Percentiles rank a stretch among this genome's conserved stretches.
Evolutionary conservation across 2,329 filamentous ascomycete species (phyloP).

Genomic region (Fragosphaeria purpurea): DNA sequence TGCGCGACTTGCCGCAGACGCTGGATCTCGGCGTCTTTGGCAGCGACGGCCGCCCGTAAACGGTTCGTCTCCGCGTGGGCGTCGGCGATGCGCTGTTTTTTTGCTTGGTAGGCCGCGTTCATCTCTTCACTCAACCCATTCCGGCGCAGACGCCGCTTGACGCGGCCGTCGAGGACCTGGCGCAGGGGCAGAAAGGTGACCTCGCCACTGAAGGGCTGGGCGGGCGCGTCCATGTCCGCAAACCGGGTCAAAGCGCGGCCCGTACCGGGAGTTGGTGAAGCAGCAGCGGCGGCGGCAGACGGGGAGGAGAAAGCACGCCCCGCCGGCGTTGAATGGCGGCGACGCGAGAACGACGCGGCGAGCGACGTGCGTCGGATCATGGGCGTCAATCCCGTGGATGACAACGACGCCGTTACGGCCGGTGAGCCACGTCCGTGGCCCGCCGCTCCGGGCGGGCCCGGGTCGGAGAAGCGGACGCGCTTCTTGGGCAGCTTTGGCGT

Average conservation of each 20-base stretch:
- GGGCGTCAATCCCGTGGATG: constrained; percentile 47
- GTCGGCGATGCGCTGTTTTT: constrained; percentile 28
- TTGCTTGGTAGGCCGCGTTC: constrained; percentile 40
- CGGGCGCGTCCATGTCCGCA: constrained; percentile 10
- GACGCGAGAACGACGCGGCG: constrained; percentile 25
- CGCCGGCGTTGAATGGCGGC: constrained; percentile 36
- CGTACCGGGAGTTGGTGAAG: constrained; percentile 2
- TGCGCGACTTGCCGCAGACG: constrained; percentile 8
- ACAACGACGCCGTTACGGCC: not conserved
- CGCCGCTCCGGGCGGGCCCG: constrained; percentile 27
- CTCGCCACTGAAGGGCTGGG: constrained; percentile 23
- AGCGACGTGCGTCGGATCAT: constrained; percentile 45
- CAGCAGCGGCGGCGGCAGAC: too few relatives aligned
- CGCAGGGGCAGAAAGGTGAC: constrained; percentile 39
- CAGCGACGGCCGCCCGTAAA: constrained; percentile 38
- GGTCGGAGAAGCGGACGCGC: constrained; percentile 50
- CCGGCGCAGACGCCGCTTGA: constrained; percentile 46
- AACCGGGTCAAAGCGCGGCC: not conserved
- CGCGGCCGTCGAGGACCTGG: constrained; percentile 46
- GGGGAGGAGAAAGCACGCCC: constrained; percentile 3
- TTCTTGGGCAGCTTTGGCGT: constrained; percentile 25
- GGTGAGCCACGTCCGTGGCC: constrained; percentile 17
- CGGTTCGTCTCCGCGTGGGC: constrained; percentile 37
- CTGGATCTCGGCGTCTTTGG: constrained; percentile 41
- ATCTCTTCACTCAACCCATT: constrained; percentile 50